Evolutionary conservation across 73 alveolate genomes (phyloP), one percentile per base, ranked within the genome.

Genomic region (Symbiodinium natans): DNA sequence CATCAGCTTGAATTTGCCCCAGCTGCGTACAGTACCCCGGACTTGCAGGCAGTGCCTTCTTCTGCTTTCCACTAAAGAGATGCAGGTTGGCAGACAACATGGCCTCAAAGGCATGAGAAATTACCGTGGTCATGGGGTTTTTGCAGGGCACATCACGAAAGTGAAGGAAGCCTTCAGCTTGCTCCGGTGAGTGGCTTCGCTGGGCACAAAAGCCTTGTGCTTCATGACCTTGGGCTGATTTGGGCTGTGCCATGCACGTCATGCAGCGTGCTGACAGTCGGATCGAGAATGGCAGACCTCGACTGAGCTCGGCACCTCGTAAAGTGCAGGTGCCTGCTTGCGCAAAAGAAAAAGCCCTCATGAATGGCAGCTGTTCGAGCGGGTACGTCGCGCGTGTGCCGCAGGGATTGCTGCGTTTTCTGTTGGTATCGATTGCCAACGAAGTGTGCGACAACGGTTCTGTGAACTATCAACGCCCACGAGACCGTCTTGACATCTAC

Each of bases 81-180:
- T 90, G 97, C 77, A 90, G 34, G 80, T 90, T 90, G 23, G 97
- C 97, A 15, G 88, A 71, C 63, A 90, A 85, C 97, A 90, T 74
- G 40, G 84, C 84, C 84, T 74, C 27, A 9, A n/a, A 8, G 15
- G 59, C 21, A 9, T 46, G 59, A 13, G 59, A 46, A 46, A 46
- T 13, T n/a, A n/a, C n/a, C n/a, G n/a, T n/a, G n/a, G n/a, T n/a
- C n/a, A n/a, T 46, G 59, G 59, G 59, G 6, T 46, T 6, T 46
- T 46, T 46, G 59, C 13, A 46, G 13, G 59, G 59, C 6, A 46
- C 59, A 9, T 46, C 59, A 46, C 21, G 59, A 46, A 6, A 46
- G 59, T 46, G 21, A 46, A 9, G 59, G 59, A 6, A 46, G 59
- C 97, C 97, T 73, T 68, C 77, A 90, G 31, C 88, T 90, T 90